Percentiles rank a stretch among this genome's conserved stretches.
phyloP scores from a whole-genome alignment of 306 rosid genomes.

The Cucurbita maxima region DNA sequence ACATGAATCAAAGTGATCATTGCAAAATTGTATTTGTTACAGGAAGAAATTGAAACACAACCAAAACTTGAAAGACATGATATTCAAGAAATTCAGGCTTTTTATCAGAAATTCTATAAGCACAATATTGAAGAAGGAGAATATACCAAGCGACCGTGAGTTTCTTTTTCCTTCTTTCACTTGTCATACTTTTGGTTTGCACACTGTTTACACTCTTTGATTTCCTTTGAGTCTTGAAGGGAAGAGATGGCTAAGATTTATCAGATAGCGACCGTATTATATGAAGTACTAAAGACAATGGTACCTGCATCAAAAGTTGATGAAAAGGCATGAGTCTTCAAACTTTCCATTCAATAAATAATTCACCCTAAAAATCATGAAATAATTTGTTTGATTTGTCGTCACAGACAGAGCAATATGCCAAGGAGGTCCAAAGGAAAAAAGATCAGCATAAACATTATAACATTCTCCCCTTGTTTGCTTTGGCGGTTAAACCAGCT shows the following conservation, averaged over 20 bases:
- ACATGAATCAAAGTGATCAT: background rate
- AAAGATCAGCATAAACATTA: conserved; percentile 51
- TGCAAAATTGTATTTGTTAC: conserved; percentile 13
- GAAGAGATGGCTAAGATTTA: conserved; percentile 78
- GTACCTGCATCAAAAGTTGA: conserved; percentile 24
- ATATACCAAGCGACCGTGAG: conserved; percentile 65
- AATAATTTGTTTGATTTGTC: conserved; percentile 11
- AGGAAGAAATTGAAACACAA: conserved; percentile 43
- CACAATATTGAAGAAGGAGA: conserved; percentile 44
- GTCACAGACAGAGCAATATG: conserved; percentile 47
- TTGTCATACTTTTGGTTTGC: conserved; percentile 8
- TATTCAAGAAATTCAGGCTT: conserved; percentile 37
- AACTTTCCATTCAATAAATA: conserved; percentile 6
- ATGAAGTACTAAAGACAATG: conserved; percentile 60
- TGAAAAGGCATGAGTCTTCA: conserved; percentile 32
- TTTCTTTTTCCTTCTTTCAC: conserved; percentile 19
- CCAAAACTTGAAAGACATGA: conserved; percentile 19
- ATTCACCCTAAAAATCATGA: conserved; percentile 2
- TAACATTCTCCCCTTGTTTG: conserved; percentile 83
- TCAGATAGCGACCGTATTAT: conserved; percentile 70
- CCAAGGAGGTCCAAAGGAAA: conserved; percentile 50
- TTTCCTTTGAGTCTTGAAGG: conserved; percentile 31
- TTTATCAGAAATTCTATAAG: conserved; percentile 53
- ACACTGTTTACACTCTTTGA: background rate
- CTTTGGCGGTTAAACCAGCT: conserved; percentile 67